These are phyloP conservation scores for Phyllosticta capitalensis DNA, from an alignment of 2,329 filamentous ascomycete species.

Conservation along the genomic window DNA sequence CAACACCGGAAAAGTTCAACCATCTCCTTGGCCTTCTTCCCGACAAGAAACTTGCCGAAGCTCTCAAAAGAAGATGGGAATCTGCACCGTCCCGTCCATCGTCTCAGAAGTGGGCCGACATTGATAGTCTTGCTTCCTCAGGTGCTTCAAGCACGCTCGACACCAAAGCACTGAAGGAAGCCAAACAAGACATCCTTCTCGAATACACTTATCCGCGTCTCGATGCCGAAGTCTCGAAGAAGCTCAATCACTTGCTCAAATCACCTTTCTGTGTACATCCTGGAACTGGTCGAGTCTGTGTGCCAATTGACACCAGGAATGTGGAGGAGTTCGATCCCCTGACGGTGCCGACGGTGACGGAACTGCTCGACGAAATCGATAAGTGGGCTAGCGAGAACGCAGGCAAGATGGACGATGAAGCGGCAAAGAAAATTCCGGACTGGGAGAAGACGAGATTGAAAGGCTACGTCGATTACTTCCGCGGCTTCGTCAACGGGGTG, in stretches of 20 bases:
- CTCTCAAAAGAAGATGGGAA: conserved; percentile 84
- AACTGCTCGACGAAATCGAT: conserved; percentile 78
- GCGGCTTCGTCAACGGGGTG: conserved; percentile 65
- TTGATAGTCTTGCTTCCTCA: conserved; percentile 72
- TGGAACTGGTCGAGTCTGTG: conserved; percentile 86
- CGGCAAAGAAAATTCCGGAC: conserved; percentile 53
- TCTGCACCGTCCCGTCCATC: conserved; percentile 69
- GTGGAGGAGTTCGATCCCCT: conserved; percentile 82
- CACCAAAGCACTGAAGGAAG: conserved; percentile 63
- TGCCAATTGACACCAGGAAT: conserved; percentile 71
- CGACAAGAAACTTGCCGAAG: conserved; percentile 65
- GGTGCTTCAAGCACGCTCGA: conserved; percentile 66
- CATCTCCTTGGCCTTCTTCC: conserved; percentile 78
- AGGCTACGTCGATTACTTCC: conserved; percentile 85
- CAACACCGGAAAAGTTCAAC: conserved; percentile 57
- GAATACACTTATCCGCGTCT: conserved; percentile 97
- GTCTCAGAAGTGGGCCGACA: conserved; percentile 83
- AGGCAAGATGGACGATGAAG: conserved; percentile 22
- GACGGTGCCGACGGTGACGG: conserved; percentile 77
- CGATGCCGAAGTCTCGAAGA: conserved; percentile 95
- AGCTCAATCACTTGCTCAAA: conserved; percentile 95
- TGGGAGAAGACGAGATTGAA: conserved; percentile 97
- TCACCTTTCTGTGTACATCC: conserved; percentile 95
- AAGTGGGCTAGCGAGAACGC: conserved; percentile 52
- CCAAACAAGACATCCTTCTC: conserved; percentile 90